Evolutionary conservation across 2,329 filamentous ascomycete genomes (phyloP).

Genomic region (Talaromyces rugulosus): DNA sequence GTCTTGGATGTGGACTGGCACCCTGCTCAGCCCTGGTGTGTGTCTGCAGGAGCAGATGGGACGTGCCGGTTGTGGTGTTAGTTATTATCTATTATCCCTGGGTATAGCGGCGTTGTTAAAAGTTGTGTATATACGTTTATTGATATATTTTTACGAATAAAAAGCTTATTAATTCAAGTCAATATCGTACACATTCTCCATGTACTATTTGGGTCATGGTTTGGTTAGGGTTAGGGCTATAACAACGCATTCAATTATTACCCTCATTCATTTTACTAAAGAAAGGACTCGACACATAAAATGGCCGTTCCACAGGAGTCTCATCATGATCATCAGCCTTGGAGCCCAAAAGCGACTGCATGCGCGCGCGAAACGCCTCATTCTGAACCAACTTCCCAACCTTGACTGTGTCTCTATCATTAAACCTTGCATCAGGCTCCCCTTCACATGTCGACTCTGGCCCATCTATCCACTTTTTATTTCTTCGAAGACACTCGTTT

Average conservation of each 20-base stretch:
- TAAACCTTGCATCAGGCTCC: slow-evolving; percentile 17
- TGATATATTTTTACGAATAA: not conserved
- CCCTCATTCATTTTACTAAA: slow-evolving; percentile 11
- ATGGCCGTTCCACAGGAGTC: slow-evolving; percentile 8
- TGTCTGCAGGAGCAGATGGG: slow-evolving; percentile 91
- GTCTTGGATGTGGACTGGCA: slow-evolving; percentile 97
- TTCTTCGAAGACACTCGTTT: slow-evolving; percentile 7
- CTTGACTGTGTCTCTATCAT: slow-evolving; percentile 4
- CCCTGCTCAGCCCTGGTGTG: slow-evolving; percentile 86
- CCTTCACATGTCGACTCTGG: not conserved
- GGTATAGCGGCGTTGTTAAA: slow-evolving; percentile 11
- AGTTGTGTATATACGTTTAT: slow-evolving; percentile 12
- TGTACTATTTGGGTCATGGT: too few species aligned
- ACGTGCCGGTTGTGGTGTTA: slow-evolving; percentile 85
- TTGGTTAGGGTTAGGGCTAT: too few species aligned
- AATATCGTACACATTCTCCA: too few species aligned
- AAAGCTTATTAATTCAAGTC: too few species aligned
- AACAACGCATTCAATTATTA: not conserved
- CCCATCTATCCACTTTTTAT: slow-evolving; percentile 15
- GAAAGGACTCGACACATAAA: slow-evolving; percentile 18
- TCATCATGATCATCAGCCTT: not conserved
- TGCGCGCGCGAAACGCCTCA: slow-evolving; percentile 10
- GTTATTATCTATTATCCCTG: slow-evolving; percentile 4
- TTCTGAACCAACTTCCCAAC: slow-evolving; percentile 15
- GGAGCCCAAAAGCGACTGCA: slow-evolving; percentile 13